Base-by-base conservation (phyloP, 495 filamentous ascomycete species). In the Talaromyces thailandensis region DNA sequence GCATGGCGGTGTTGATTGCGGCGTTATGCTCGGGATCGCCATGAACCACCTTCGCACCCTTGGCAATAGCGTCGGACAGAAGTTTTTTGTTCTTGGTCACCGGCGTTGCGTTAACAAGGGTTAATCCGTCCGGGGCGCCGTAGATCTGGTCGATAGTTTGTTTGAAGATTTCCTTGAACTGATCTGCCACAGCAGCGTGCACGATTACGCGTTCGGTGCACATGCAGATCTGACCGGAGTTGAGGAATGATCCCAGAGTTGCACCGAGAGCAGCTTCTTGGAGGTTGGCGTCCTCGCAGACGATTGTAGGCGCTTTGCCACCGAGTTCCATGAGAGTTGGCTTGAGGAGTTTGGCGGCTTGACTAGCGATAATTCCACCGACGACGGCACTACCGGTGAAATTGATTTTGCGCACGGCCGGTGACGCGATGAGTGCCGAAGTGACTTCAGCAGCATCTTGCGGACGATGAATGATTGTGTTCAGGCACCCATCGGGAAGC, bases 221-320 rank as follows among this genome's bases (percentile, higher is more conserved):
- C 93, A 97, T 94, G 78, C 93, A 97, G 56, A 95, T 84, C 78
- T 97, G 93, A 1, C 93, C 93, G 24, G 83, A 76, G 53, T 86
- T 79, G 68, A 85, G 65, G 63, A 84, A 84, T 0, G 82, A 73
- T 32, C 84, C 80, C 28, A 81, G 35, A 1, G 80, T 76, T 60
- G 79, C 82, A 60, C 73, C 72, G 37, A 75, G 67, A 6, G 82
- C 84, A 11, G 84, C 84, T 60, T 79, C 77, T 16, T 84, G 75
- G 26, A 86, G 62, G 60, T 87, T 73, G 18, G 84, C 84, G 66
- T 86, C 84, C 29, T 84, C 80, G 52, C 84, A 71, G 1, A 87
- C 80, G 59, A 87, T 75, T 0, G 82, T 82, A 4, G 79, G 79
- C 9, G 84, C 82, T 68, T 87, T 87, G 3, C 84, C 84, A 0